Conservation (phyloP, 331 rosid species). For the Stylosanthes scabra region DNA sequence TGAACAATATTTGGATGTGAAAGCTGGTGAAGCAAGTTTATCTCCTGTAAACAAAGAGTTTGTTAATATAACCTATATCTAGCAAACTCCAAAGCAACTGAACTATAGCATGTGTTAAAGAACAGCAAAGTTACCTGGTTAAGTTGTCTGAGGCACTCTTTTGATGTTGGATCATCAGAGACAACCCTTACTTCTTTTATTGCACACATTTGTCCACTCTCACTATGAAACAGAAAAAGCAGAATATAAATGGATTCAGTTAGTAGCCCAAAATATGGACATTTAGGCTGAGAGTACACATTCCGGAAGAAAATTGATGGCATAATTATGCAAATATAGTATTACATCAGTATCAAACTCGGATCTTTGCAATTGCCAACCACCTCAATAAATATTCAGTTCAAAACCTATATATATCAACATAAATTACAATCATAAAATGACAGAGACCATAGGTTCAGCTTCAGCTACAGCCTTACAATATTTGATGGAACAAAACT, state of each 20-base stretch:
- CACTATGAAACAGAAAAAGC: constrained; percentile 55
- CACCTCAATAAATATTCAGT: neutral
- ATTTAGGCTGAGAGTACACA: constrained; percentile 7
- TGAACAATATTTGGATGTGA: constrained; percentile 89
- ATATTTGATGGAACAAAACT: neutral
- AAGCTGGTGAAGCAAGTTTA: constrained; percentile 82
- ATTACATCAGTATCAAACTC: neutral
- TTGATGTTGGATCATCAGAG: constrained; percentile 74
- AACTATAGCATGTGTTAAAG: constrained; percentile 9
- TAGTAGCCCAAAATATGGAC: constrained; percentile 24
- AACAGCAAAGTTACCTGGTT: constrained; percentile 65
- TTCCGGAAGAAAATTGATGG: constrained; percentile 14
- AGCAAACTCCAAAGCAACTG: constrained; percentile 34
- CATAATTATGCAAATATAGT: constrained; percentile 7
- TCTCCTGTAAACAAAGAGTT: constrained; percentile 68
- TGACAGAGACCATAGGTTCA: constrained; percentile 4
- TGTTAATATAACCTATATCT: constrained; percentile 21
- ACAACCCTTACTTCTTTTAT: constrained; percentile 86
- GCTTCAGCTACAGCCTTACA: constrained; percentile 16
- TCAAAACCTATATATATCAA: constrained; percentile 10
- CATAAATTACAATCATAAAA: neutral
- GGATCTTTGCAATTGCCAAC: neutral
- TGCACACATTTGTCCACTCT: constrained; percentile 97
- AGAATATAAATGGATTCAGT: constrained; percentile 28
- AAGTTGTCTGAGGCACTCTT: constrained; percentile 92